Conservation (phyloP, 2,329 filamentous ascomycete genomes). For the Ceratocystis colombiana region DNA sequence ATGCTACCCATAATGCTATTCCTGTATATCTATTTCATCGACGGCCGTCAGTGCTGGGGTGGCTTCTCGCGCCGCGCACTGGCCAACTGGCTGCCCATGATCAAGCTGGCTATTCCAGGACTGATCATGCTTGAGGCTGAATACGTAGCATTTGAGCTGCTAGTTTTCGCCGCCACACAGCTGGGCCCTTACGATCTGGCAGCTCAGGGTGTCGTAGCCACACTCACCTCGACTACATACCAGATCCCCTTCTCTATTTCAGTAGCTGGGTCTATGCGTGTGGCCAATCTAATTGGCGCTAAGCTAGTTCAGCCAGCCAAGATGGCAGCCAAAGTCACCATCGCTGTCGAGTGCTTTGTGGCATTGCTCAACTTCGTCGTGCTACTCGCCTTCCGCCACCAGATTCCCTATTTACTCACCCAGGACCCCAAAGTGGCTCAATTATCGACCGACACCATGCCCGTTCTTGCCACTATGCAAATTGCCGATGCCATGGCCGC, state of each 20-base stretch:
- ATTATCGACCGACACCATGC: conserved; percentile 60
- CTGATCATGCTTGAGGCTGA: conserved; percentile 92
- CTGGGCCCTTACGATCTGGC: conserved; percentile 72
- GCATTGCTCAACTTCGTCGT: conserved; percentile 68
- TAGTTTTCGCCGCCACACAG: conserved; percentile 72
- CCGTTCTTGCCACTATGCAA: conserved; percentile 79
- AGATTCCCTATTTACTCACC: conserved; percentile 72
- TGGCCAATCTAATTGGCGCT: conserved; percentile 87
- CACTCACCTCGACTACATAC: conserved; percentile 69
- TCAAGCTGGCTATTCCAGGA: conserved; percentile 75
- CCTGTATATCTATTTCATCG: conserved; percentile 63
- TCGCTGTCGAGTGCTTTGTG: conserved; percentile 57
- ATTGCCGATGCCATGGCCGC: conserved; percentile 74
- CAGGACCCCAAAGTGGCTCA: conserved; percentile 58
- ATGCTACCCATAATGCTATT: conserved; percentile 68
- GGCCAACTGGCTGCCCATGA: conserved; percentile 66
- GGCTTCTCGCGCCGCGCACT: conserved; percentile 63
- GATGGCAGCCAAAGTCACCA: conserved; percentile 65
- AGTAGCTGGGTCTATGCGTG: conserved; percentile 76
- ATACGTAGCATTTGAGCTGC: conserved; percentile 83
- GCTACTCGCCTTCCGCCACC: conserved; percentile 56
- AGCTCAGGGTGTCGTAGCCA: conserved; percentile 76
- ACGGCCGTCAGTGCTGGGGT: conserved; percentile 72
- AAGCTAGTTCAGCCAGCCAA: conserved; percentile 70
- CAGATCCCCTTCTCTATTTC: conserved; percentile 87